These are phyloP conservation scores for Globisporangium viniferum DNA, from an alignment of 352 stramenopile genomes.

Conservation along the genomic window DNA sequence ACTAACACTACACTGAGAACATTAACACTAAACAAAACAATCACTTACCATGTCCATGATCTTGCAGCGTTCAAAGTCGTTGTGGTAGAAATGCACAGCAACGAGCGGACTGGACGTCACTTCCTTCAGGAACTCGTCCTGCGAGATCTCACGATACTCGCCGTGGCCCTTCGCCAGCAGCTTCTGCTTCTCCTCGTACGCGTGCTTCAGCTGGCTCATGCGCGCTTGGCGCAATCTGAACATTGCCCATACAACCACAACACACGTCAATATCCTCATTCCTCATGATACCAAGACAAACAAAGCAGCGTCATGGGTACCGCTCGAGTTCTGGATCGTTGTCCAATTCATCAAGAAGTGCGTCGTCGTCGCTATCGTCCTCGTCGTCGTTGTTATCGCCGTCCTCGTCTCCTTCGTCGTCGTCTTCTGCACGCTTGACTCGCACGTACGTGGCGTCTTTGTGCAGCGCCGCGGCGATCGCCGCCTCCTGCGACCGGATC, in stretches of 20 bases:
- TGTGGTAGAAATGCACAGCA: constrained; percentile 95
- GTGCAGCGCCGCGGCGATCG: constrained; percentile 26
- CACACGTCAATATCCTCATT: neutral
- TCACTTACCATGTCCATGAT: constrained; percentile 92
- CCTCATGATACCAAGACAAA: neutral
- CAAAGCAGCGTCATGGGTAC: constrained; percentile 17
- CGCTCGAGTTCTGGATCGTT: constrained; percentile 74
- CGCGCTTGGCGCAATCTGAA: constrained; percentile 78
- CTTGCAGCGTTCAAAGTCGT: constrained; percentile 97
- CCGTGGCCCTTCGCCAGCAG: constrained; percentile 73
- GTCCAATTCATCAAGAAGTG: constrained; percentile 65
- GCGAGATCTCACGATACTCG: constrained; percentile 88
- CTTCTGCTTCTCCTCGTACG: constrained; percentile 56
- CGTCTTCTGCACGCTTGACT: constrained; percentile 5
- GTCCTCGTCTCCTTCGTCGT: constrained; percentile 18
- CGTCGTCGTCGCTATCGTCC: constrained; percentile 53
- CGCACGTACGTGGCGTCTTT: constrained; percentile 26
- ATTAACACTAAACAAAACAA: neutral
- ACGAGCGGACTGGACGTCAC: constrained; percentile 84
- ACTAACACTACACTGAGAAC: neutral
- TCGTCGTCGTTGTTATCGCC: constrained; percentile 26
- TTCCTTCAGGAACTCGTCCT: constrained; percentile 96
- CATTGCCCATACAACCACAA: neutral
- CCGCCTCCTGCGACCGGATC: constrained; percentile 25
- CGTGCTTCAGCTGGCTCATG: constrained; percentile 61